Percentiles rank a stretch among this genome's conserved stretches.
Evolutionary conservation across 768 basidiomycete genomes (phyloP).

Genomic region (Tylopilus subfusipes): DNA sequence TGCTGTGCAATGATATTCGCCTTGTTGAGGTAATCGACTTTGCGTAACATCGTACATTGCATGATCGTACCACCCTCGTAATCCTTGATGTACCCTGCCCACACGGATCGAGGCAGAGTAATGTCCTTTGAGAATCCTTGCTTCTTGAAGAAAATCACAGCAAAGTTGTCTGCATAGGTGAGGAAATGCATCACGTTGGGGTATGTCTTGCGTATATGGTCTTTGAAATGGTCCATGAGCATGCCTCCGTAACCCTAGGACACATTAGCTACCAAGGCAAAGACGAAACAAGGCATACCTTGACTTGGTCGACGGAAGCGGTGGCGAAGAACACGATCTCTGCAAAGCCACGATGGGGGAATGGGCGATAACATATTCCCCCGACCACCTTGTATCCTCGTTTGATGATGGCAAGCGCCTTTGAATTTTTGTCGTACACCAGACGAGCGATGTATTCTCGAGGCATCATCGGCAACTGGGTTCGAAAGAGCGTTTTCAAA

Average conservation of each 20-base stretch:
- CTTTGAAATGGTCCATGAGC: conserved; percentile 98
- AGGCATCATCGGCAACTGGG: conserved; percentile 98
- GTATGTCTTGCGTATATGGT: conserved; percentile 79
- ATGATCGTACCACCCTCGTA: conserved; percentile 99
- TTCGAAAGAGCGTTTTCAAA: conserved; percentile 96
- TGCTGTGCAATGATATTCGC: conserved; percentile 71
- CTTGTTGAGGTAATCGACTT: conserved; percentile 86
- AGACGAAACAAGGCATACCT: conserved; percentile 48
- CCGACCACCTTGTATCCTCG: conserved; percentile 94
- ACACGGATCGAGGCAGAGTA: conserved; percentile 80
- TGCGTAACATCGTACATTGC: conserved; percentile 95
- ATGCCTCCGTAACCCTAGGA: conserved; percentile 92
- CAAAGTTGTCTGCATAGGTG: conserved; percentile 98
- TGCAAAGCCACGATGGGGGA: conserved; percentile 90
- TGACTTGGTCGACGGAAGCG: conserved; percentile 94
- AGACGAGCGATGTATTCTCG: conserved; percentile 96
- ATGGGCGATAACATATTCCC: conserved; percentile 95
- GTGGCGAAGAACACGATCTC: conserved; percentile 99
- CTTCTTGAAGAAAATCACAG: conserved; percentile 98
- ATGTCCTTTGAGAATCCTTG: conserved; percentile 99
- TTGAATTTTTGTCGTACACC: conserved; percentile 91
- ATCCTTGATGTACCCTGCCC: conserved; percentile 99
- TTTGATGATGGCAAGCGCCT: conserved; percentile 90
- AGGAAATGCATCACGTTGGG: conserved; percentile 91
- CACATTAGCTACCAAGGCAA: background rate